Conservation (phyloP, 164 flowering plant genomes). For the Vitis riparia region DNA sequence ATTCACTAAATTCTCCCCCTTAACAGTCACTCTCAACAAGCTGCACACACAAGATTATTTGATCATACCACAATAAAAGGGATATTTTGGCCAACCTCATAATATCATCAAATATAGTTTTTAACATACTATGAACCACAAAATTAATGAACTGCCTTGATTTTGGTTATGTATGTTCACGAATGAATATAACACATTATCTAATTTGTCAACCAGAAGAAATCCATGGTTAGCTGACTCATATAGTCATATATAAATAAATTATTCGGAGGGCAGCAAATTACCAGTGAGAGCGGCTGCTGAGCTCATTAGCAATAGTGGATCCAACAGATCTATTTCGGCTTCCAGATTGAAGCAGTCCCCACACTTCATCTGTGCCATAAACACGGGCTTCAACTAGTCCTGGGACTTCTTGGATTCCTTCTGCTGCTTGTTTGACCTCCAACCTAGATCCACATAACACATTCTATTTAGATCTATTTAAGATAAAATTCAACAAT, state of each 20-base stretch:
- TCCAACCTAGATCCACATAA: constrained; percentile 48
- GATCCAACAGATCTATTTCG: constrained; percentile 83
- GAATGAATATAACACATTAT: too few relatives aligned
- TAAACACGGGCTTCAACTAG: constrained; percentile 65
- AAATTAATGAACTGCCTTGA: too few relatives aligned
- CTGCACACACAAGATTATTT: constrained; percentile 29
- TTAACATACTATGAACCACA: too few relatives aligned
- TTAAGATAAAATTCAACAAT: too few relatives aligned
- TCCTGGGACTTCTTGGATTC: constrained; percentile 85
- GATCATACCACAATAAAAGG: too few relatives aligned
- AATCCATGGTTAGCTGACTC: too few relatives aligned
- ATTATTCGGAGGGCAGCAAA: neutral
- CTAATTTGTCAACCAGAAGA: neutral
- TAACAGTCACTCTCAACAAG: constrained; percentile 72
- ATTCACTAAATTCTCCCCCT: constrained; percentile 62
- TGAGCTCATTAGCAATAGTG: constrained; percentile 83
- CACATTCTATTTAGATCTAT: too few relatives aligned
- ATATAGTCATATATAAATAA: too few relatives aligned
- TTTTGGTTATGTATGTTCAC: too few relatives aligned
- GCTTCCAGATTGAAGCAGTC: constrained; percentile 66
- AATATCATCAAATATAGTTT: too few relatives aligned
- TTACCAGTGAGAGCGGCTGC: constrained; percentile 97
- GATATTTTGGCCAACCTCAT: neutral
- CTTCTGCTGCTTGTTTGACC: constrained; percentile 80
- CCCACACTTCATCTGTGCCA: constrained; percentile 76